Evolutionary conservation across 2,329 filamentous ascomycete species (phyloP).

Genomic region (Scleromitrula shiraiana): DNA sequence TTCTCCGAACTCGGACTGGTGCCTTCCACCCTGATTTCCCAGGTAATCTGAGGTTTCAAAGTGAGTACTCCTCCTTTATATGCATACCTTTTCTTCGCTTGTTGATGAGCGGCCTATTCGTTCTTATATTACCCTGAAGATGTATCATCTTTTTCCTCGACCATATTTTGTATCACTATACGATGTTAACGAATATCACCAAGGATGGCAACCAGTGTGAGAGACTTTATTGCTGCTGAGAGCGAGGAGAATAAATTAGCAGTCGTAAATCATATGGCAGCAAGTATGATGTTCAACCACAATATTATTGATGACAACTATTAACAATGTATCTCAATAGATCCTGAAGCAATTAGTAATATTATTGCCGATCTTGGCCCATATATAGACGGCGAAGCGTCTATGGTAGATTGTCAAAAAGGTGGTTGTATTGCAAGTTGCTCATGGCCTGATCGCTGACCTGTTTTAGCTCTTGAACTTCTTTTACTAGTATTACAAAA

Average conservation of each 20-base stretch:
- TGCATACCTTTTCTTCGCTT: too few species aligned
- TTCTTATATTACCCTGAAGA: background rate
- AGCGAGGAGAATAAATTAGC: background rate
- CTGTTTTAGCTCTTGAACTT: conserved; percentile 12
- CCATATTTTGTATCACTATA: too few species aligned
- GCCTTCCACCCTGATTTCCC: too few species aligned
- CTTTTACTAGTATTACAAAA: conserved; percentile 14
- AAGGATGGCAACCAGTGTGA: background rate
- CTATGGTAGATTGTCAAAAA: conserved; percentile 16
- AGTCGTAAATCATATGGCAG: conserved; percentile 4
- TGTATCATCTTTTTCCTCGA: background rate
- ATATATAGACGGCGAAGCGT: conserved; percentile 5
- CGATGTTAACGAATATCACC: background rate
- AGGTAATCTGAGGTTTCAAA: too few species aligned
- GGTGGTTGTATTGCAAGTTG: conserved; percentile 7
- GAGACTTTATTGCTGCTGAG: conserved; percentile 8
- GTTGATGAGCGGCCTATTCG: too few species aligned
- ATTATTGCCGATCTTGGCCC: conserved; percentile 6
- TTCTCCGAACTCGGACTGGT: too few species aligned
- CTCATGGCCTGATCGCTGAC: conserved; percentile 2
- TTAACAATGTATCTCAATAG: background rate
- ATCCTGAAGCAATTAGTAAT: background rate
- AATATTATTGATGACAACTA: background rate
- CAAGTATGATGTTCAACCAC: conserved; percentile 4
- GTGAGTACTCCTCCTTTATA: too few species aligned